Conservation (phyloP, 352 stramenopile genomes). For the Phytopythium helicoides region DNA sequence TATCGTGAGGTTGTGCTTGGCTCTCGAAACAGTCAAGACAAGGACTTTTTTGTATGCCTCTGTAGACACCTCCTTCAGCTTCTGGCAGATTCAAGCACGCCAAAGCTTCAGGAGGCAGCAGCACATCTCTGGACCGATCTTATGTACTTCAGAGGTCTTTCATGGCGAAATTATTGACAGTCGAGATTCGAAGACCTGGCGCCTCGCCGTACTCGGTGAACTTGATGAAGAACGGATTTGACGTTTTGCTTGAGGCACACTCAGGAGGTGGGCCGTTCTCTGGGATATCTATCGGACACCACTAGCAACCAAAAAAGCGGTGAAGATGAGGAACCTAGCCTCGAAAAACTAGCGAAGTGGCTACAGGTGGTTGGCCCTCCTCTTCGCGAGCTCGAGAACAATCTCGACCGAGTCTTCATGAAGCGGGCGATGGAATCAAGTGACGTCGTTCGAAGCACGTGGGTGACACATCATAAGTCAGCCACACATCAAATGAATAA, state of each 20-base stretch:
- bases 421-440: constrained; percentile 47
- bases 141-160: constrained; percentile 49
- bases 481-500: constrained; percentile 27
- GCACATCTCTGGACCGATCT: constrained; percentile 67
- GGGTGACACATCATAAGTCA: constrained; percentile 45
- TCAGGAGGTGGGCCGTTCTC: constrained; percentile 10
- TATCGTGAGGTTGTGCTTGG: constrained; percentile 60
- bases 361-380: constrained; percentile 64
- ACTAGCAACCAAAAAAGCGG: background rate
- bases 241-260: constrained; percentile 45
- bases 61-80: constrained; percentile 64
- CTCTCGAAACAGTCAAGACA: constrained; percentile 50
- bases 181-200: constrained; percentile 56
- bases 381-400: constrained; percentile 61
- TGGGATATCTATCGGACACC: background rate
- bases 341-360: constrained; percentile 61
- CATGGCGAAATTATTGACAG: constrained; percentile 52
- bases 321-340: constrained; percentile 16
- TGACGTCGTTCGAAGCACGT: constrained; percentile 53
- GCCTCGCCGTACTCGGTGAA: constrained; percentile 64
- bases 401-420: constrained; percentile 60
- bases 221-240: constrained; percentile 79
- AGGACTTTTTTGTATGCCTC: constrained; percentile 60
- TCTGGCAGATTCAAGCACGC: constrained; percentile 26
- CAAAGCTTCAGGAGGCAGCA: constrained; percentile 43